Base-by-base conservation (phyloP, 176 grass and related monocot species). In the Poa pratensis region DNA sequence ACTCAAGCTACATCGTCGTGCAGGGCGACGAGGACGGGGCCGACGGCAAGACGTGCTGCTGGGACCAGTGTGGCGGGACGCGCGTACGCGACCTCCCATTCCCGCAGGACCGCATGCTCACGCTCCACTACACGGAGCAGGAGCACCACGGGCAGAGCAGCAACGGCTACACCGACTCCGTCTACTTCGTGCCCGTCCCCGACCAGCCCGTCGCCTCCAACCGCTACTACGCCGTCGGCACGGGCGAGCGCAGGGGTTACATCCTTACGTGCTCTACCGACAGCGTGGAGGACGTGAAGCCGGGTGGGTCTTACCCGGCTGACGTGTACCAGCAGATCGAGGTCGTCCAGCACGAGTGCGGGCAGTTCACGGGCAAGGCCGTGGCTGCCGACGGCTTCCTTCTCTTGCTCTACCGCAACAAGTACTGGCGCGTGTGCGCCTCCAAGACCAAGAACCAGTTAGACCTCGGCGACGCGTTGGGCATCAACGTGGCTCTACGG, bases 171-270 rank as follows among this genome's bases (percentile, higher is more conserved):
- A 66, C 62, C 30, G 64, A 90, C 79, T 8, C 6, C 28, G 91
- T 88, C 17, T 35, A 91, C 30, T 93, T 96, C 82, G 84, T 96
- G 52, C 91, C 91, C 19, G 91, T 93, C 62, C 62, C 81, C 34
- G 86, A 83, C 77, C 85, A 84, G 62, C 94, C 89, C 0, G 0
- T 69, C 67, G 35, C 67, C 19, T 69, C 67, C 67, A 69, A 69
- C 67, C 67, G 67, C 19, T 69, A 69, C 67, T 69, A 69, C 67
- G 35, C 35, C 67, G 67, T 69, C 67, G 35, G 19, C 19, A n/a
- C 67, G 8, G 35, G 35, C 1, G 20, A 8, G 20, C 15, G 67
- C 15, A 69, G 20, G 19, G 35, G 35, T 6, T 19, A n/a, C 19
- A 19, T 69, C 19, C 2, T 35, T 35, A 19, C 67, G 19, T 69